phyloP scores from a whole-genome alignment of 805 yeast species.

The Schizosaccharomyces cryophilus region DNA sequence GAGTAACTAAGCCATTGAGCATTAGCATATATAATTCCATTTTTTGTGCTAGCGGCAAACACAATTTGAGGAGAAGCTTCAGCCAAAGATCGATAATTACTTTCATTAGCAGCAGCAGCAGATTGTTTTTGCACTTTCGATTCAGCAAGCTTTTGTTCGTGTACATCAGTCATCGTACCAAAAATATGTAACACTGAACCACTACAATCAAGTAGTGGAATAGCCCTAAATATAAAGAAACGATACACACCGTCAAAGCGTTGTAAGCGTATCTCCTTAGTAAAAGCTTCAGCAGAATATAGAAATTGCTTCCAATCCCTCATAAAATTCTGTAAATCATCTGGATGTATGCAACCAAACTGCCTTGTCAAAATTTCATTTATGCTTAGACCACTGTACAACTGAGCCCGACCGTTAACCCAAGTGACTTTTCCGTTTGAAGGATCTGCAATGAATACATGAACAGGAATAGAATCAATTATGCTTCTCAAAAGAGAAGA shows the following conservation, averaged over 20 bases:
- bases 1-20: conserved; percentile 14
- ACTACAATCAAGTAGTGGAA: conserved; percentile 12
- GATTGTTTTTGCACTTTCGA: conserved; percentile 11
- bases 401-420: conserved; percentile 14
- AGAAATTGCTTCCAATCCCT: conserved; percentile 11
- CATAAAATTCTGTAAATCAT: conserved; percentile 10
- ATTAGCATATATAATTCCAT: conserved; percentile 14
- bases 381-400: conserved; percentile 12
- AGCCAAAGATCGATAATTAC: conserved; percentile 13
- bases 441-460: conserved; percentile 14
- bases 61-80: conserved; percentile 15
- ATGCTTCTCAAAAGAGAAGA: conserved; percentile 11
- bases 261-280: conserved; percentile 11
- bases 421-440: conserved; percentile 12
- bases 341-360: conserved; percentile 11
- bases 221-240: conserved; percentile 12
- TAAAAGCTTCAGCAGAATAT: conserved; percentile 12
- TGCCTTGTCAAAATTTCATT: conserved; percentile 7
- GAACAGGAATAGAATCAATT: conserved; percentile 15
- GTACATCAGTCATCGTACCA: conserved; percentile 15
- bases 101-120: conserved; percentile 13
- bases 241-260: conserved; percentile 14
- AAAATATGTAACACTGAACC: conserved; percentile 15
- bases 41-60: conserved; percentile 11
- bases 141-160: conserved; percentile 14